Percentiles rank a stretch among this genome's conserved stretches.
Evolutionary conservation across 495 filamentous ascomycete species (phyloP).

Genomic region (Lentithecium fluviatile): DNA sequence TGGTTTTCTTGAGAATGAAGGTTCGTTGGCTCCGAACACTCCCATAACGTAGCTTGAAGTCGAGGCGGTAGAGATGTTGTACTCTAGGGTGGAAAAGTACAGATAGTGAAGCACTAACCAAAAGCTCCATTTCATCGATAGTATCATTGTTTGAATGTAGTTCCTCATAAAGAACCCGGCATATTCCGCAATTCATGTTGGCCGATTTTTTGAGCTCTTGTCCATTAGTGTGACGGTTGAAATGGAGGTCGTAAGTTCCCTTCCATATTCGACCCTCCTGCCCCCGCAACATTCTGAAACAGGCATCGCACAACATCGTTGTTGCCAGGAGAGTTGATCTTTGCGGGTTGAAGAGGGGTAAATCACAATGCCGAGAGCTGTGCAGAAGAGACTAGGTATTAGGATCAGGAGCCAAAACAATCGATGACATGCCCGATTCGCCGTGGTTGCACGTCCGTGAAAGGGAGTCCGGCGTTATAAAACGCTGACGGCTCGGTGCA

Average conservation of each 20-base stretch:
- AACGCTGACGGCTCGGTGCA: no score
- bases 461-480: no score
- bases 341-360: no score
- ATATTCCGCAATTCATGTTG: conserved; percentile 4
- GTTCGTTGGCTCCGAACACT: neutral
- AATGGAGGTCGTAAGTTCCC: conserved; percentile 1
- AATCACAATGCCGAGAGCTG: no score
- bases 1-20: neutral
- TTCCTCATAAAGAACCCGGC: conserved; percentile 2
- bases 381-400: no score
- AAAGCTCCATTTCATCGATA: neutral
- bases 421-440: no score
- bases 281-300: neutral
- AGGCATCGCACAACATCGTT: neutral
- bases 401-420: no score
- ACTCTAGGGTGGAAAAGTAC: neutral
- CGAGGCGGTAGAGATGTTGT: neutral
- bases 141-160: neutral
- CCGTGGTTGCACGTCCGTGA: no score
- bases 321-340: no score
- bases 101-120: neutral
- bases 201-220: neutral
- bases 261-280: conserved; percentile 6
- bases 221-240: conserved; percentile 2
- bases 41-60: neutral